Base-by-base conservation (phyloP, 2,329 filamentous ascomycete genomes). In the Aurifilum marmelostoma region DNA sequence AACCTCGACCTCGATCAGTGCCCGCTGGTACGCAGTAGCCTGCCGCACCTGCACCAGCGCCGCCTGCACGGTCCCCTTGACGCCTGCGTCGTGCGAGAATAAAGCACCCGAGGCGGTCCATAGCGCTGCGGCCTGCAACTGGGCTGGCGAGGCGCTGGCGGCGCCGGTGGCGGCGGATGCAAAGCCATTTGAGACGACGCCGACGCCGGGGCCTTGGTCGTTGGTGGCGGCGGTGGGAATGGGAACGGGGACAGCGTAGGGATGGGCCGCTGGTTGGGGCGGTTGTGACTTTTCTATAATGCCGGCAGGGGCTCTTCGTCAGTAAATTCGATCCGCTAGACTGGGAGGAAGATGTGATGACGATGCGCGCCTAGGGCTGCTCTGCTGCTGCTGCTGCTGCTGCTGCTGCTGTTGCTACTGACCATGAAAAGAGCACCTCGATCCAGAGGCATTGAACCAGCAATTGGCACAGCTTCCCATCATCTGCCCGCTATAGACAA, bases 401-500 rank as follows among this genome's bases (percentile, higher is more conserved):
- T 34, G 8, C 34, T 34, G 8, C 39, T n/a, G 8, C 41, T 21
- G 7, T 12, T 41, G 18, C 18, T 47, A 75, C 83, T 72, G 78
- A 88, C 87, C 85, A 69, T 88, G 87, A 74, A 88, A 89, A 18
- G 86, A 88, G 71, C 87, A 89, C 64, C 87, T 79, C 12, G 85
- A 83, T 12, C 87, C 87, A 64, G 85, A 88, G 9, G 87, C 87
- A 68, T 89, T 89, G 76, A 86, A 89, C 87, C 87, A 89, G 75
- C 87, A 89, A 74, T 89, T 89, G 68, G 86, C 83, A 71, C 87
- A 89, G 73, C 85, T 88, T 12, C 87, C 87, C 69, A 85, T 88
- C 84, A 89, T 86, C 74, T 87, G 84, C 1, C 87, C 86, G 62
- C 84, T 83, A 29, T 87, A 84, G n/a, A 88, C 79, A n/a, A 89